Evolutionary conservation across 371 early-diverging fungal species (phyloP).

Genomic region (Apophysomyces variabilis): DNA sequence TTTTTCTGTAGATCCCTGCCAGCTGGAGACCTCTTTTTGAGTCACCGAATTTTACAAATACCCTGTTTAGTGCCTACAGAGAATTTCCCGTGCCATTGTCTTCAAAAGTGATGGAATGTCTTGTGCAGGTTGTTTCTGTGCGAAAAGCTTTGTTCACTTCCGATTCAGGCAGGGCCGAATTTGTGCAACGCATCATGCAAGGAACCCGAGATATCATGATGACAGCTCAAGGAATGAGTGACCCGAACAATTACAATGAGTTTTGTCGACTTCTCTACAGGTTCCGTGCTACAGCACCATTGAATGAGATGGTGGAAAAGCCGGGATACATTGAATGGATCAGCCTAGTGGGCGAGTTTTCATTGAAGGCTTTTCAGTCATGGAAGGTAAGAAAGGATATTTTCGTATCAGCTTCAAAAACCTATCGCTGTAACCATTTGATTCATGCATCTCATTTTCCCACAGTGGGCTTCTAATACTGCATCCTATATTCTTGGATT

Average conservation of each 20-base stretch:
- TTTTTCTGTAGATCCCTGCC: constrained; percentile 59
- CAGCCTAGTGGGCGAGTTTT: constrained; percentile 66
- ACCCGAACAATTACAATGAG: constrained; percentile 78
- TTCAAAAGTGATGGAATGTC: constrained; percentile 72
- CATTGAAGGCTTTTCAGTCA: constrained; percentile 69
- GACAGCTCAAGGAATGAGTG: constrained; percentile 57
- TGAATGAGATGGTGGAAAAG: constrained; percentile 70
- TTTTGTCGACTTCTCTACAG: constrained; percentile 81
- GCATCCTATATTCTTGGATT: constrained; percentile 78
- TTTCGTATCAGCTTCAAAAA: not conserved
- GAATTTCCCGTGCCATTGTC: constrained; percentile 46
- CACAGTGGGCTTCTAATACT: constrained; percentile 74
- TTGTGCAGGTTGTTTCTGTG: constrained; percentile 77
- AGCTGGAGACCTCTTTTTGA: constrained; percentile 73
- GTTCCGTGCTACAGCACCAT: constrained; percentile 75
- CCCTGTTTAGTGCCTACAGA: constrained; percentile 70
- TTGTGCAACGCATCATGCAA: constrained; percentile 67
- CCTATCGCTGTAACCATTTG: not conserved
- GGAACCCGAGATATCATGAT: constrained; percentile 67
- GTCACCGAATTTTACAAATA: constrained; percentile 59
- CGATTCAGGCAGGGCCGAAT: constrained; percentile 59
- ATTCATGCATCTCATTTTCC: not conserved
- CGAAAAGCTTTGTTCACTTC: constrained; percentile 83
- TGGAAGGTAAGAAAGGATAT: constrained; percentile 56
- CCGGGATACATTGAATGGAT: constrained; percentile 71